Evolutionary conservation across 257 asterid species (phyloP), one percentile per base, ranked within the genome.

Genomic region (Capsicum baccatum): DNA sequence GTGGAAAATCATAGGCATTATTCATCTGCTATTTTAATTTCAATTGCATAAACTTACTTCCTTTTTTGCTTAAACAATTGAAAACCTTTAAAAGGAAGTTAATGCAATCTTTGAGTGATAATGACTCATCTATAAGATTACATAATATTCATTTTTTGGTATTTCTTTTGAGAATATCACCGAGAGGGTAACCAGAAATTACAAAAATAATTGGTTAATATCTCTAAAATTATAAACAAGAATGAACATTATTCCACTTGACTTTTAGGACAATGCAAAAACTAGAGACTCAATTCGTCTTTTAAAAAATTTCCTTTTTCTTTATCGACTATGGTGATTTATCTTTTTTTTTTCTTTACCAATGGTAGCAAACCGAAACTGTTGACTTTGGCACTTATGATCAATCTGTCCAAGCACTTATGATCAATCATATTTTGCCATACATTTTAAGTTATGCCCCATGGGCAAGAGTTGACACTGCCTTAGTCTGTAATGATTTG

Each of bases 51-150:
- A 80, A 58, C 88, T 85, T 79, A 87, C 79, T 79, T 83, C 33
- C 33, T 50, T 55, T 55, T 70, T 85, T 85, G 69, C 86, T 88
- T 91, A 84, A 74, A 70, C 95, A 96, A 98, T 88, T 96, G 85
- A 98, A 96, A 90, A 90, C 97, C 74, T 96, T 96, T 87, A 94
- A 96, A 90, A 91, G 94, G 88, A 98, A 96, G 84, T 83, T 96
- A 92, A 91, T 96, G 99, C 95, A 91, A 83, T 96, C 99, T 26
- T 63, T 96, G 85, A 94, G 88, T 85, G 99, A 94, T 78, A 98
- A 96, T 80, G 91, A 87, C 85, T 88, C 98, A 84, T 87, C 95
- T 6, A 98, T 96, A 94, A 83, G 93, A 44, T 86, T 71, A 19
- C 83, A 70, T 6, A 37, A 73, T 78, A 55, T 54, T 79, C 76